Base-by-base conservation (phyloP, 208 protist species). In the Crithidia fasciculata region DNA sequence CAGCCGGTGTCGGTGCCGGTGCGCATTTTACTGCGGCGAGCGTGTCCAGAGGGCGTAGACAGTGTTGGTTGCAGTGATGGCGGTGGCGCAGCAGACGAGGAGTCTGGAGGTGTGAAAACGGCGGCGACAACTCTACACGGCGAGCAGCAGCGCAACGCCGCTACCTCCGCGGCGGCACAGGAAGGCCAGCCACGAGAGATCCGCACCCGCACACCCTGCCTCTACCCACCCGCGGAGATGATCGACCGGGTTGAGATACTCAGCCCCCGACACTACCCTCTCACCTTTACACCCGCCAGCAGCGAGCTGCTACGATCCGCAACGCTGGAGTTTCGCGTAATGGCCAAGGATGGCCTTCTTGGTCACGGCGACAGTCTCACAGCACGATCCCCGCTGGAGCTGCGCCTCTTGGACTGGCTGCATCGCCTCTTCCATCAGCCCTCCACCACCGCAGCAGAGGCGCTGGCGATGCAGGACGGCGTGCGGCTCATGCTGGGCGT, bases 221-320 rank as follows among this genome's bases (percentile, higher is more conserved):
- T 95, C 8, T 88, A 90, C 60, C 91, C 91, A 12, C 86, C 86
- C 8, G 44, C 74, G 41, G 85, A 90, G 58, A 86, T 85, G 56
- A 82, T 95, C 8, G 79, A 88, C 13, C 78, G 82, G 19, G 89
- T 95, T n/a, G 91, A 95, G 62, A 72, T 95, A 9, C 79, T 82
- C 47, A 85, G 84, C 59, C 56, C 81, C 10, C 71, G 86, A 28
- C 84, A 95, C 74, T 92, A 93, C 68, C 84, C 78, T 41, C 76
- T 89, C 43, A 85, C 59, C 9, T 80, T 80, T 18, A 53, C 56
- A 36, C 4, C 68, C 36, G 12, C n/a, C 45, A 75, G 75, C 56
- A 45, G 16, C 19, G 69, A 71, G 62, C 63, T 74, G 12, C 65
- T 55, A 49, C 68, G 59, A 53, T 67, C 59, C 10, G 68, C 65